Percentiles rank a stretch among this genome's conserved stretches.
phyloP scores from a whole-genome alignment of 2,329 filamentous ascomycete species.

The Calonectria henricotiae region DNA sequence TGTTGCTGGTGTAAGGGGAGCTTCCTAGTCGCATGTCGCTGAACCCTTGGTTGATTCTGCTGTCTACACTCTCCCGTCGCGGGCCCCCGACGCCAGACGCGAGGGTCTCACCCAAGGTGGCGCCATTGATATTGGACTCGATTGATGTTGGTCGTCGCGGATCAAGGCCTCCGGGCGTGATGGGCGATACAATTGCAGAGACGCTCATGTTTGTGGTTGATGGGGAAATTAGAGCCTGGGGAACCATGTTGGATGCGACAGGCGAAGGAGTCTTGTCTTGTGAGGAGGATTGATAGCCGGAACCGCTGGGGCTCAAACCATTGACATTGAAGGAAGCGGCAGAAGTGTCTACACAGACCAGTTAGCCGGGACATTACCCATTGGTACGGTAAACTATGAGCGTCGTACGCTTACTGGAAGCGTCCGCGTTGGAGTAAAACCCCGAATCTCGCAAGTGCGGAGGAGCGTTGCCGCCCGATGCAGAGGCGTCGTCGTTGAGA shows the following conservation, averaged over 20 bases:
- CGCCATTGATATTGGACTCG: conserved; percentile 55
- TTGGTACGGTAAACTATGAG: conserved; percentile 41
- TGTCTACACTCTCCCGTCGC: conserved; percentile 85
- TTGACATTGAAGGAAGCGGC: conserved; percentile 60
- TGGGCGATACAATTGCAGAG: conserved; percentile 77
- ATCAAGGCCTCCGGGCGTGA: conserved; percentile 62
- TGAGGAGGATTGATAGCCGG: conserved; percentile 67
- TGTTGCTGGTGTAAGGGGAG: conserved; percentile 82
- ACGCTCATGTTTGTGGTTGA: conserved; percentile 76
- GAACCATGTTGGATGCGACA: conserved; percentile 67
- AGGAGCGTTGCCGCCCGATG: conserved; percentile 50
- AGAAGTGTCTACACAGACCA: conserved; percentile 56
- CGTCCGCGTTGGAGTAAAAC: conserved; percentile 63
- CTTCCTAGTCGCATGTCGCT: conserved; percentile 79
- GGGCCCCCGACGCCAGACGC: conserved; percentile 64
- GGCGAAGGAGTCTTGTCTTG: conserved; percentile 77
- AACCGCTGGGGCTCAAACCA: conserved; percentile 62
- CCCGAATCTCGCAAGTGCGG: conserved; percentile 62
- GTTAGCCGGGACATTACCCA: conserved; percentile 44
- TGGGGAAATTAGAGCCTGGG: conserved; percentile 71
- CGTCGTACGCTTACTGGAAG: conserved; percentile 62
- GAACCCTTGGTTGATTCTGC: conserved; percentile 82
- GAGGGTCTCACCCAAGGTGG: conserved; percentile 57
- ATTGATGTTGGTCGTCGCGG: conserved; percentile 63
- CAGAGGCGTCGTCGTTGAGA: conserved; percentile 58